phyloP scores from a whole-genome alignment of 306 rosid species.

The Trichosanthes cucumerina region DNA sequence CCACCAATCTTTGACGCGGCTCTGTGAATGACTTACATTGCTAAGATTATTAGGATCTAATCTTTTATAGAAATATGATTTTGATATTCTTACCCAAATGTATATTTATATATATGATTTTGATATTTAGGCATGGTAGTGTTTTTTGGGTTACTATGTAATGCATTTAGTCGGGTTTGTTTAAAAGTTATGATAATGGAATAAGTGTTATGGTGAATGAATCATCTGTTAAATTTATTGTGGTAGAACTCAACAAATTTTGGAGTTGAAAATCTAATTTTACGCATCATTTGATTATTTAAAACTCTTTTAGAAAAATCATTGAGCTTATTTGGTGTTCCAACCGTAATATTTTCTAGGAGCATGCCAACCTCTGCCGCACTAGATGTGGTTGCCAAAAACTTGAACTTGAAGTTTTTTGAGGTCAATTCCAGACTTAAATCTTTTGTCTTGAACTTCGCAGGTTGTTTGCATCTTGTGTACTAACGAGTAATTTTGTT shows the following conservation, averaged over 20 bases:
- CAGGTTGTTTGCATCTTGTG: conserved; percentile 5
- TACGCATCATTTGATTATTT: not conserved
- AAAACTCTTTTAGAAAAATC: not conserved
- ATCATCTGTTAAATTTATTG: not conserved
- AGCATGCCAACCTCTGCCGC: conserved; percentile 99
- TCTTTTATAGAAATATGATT: not conserved
- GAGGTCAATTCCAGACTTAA: conserved; percentile 41
- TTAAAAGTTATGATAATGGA: not conserved
- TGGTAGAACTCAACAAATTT: not conserved
- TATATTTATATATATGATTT: too few relatives aligned
- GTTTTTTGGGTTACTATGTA: not conserved
- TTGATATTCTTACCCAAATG: not conserved
- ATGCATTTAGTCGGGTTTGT: not conserved
- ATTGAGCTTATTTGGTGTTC: not conserved
- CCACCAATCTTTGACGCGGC: not conserved
- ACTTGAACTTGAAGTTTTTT: conserved; percentile 81
- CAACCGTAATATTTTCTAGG: conserved; percentile 39
- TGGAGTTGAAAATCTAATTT: not conserved
- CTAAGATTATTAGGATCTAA: not conserved
- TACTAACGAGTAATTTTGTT: conserved; percentile 4
- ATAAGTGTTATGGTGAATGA: not conserved
- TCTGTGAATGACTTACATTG: not conserved
- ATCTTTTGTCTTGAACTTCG: not conserved
- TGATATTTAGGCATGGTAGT: not conserved
- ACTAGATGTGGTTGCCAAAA: conserved; percentile 93